Base-by-base conservation (phyloP, 768 basidiomycete species). In the Wakefieldia striispora region DNA sequence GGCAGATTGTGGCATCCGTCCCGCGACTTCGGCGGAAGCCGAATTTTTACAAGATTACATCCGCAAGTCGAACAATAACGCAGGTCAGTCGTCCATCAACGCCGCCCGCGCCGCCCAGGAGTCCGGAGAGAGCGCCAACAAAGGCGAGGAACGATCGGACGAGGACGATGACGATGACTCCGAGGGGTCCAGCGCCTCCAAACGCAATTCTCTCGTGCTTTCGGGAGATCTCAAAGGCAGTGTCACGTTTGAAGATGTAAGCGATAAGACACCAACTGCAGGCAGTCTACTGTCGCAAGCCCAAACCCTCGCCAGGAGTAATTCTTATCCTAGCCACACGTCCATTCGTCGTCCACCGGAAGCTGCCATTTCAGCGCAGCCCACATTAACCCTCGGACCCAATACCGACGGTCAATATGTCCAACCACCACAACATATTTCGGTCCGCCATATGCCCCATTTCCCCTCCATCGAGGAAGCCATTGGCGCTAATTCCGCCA, bases 41-140 rank as follows among this genome's bases (percentile, higher is more conserved):
- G 91, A 93, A 70, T 93, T 89, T 79, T 79, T 93, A 21, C 91
- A 92, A 65, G 91, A 92, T 58, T 93, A 91, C 69, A 88, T 92
- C 56, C 88, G 89, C 60, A 91, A 90, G 66, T 88, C 91, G 5
- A 93, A 93, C 72, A 91, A 91, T 66, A 86, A 77, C 58, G 86
- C 90, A 7, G 87, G 81, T 7, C 86, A 89, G 65, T 75, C 80
- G 44, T 85, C 86, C 26, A 77, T 84, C 55, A 88, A 86, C 55
- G 84, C 86, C n/a, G 82, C 83, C 34, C 84, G 86, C 37, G 71
- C 79, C 36, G 83, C 84, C 10, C 82, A 82, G 53, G 88, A 88
- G 58, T 82, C 84, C 39, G 74, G 80, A n/a, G 86, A 87, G 48
- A 71, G 74, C 29, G 54, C 72, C 34, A 75, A 72, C 59, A 78